A percentile compares a stretch with the other conserved stretches of the same genome.
These are phyloP conservation scores for Suillus cothurnatus DNA, from an alignment of 768 basidiomycete genomes.

Conservation along the genomic window DNA sequence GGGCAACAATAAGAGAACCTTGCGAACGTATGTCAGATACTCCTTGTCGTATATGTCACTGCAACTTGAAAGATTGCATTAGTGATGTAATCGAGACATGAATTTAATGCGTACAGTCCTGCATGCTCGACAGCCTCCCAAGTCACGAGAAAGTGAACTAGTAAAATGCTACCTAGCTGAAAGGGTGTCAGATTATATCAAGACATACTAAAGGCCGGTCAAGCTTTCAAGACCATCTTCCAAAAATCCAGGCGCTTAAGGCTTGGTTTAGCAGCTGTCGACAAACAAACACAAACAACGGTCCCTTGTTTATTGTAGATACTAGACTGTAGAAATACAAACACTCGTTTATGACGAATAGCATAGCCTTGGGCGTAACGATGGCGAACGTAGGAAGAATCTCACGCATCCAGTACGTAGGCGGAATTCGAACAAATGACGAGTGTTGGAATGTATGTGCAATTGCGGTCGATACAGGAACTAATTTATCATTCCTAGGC, in stretches of 20 bases:
- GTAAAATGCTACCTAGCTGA: background rate
- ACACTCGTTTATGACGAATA: background rate
- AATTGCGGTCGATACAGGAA: background rate
- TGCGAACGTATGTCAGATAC: slow-evolving; percentile 79
- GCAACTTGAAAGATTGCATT: slow-evolving; percentile 7
- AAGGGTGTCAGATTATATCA: background rate
- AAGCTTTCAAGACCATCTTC: too few relatives aligned
- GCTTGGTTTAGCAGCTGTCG: too few relatives aligned
- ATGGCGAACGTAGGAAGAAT: background rate
- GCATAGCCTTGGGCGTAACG: background rate
- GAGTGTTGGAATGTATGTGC: background rate
- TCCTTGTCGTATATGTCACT: slow-evolving; percentile 85
- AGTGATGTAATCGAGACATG: background rate
- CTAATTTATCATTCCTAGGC: background rate
- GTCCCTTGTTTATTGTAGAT: too few relatives aligned
- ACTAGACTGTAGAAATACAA: too few relatives aligned
- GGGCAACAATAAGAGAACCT: slow-evolving; percentile 68
- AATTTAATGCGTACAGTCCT: slow-evolving; percentile 69
- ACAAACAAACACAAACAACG: too few relatives aligned
- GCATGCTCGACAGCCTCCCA: slow-evolving; percentile 98
- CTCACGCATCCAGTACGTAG: background rate
- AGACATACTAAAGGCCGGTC: slow-evolving; percentile 74
- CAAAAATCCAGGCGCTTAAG: too few relatives aligned
- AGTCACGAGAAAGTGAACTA: slow-evolving; percentile 90
- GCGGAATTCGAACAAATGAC: background rate